These are phyloP conservation scores for Spathaspora girioi DNA, from an alignment of 805 yeast genomes.

Conservation along the genomic window DNA sequence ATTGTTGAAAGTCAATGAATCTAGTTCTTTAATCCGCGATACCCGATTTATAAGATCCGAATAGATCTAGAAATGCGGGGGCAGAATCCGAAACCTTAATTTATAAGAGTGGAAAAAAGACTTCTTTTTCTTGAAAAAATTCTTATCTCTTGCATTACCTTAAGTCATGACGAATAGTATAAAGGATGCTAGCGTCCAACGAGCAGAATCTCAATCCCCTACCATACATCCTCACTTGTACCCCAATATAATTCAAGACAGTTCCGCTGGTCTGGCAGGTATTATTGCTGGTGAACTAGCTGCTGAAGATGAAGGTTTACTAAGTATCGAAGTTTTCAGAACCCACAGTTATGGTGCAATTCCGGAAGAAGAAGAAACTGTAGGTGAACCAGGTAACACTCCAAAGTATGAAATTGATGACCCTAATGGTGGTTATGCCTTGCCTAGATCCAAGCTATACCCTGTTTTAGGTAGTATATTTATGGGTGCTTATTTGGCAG, in stretches of 20 bases:
- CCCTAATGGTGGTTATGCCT: conserved; percentile 21
- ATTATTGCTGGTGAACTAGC: conserved; percentile 33
- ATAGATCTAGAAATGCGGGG: too few species aligned
- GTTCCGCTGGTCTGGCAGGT: conserved; percentile 30
- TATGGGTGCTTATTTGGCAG: conserved; percentile 51
- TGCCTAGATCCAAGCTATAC: conserved; percentile 27
- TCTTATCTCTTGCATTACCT: not conserved
- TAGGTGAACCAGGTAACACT: conserved; percentile 3
- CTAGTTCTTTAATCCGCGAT: not conserved
- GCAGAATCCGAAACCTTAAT: too few species aligned
- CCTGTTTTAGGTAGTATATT: conserved; percentile 28
- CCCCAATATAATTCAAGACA: conserved; percentile 23
- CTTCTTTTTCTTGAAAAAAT: not conserved
- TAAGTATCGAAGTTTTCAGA: conserved; percentile 8
- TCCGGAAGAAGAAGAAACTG: conserved; percentile 3
- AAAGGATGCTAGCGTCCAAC: not conserved
- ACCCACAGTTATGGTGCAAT: conserved; percentile 17
- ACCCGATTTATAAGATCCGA: not conserved
- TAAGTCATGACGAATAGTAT: not conserved
- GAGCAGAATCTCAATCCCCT: not conserved
- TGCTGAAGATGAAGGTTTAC: conserved; percentile 27
- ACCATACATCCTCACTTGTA: conserved; percentile 5
- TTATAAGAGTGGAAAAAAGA: too few species aligned
- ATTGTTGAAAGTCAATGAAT: too few species aligned
- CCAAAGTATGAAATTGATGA: conserved; percentile 6